Evolutionary conservation across 1,139 yeast species (phyloP), one percentile per base, ranked within the genome.

Genomic region (Wickerhamiella infanticola): DNA sequence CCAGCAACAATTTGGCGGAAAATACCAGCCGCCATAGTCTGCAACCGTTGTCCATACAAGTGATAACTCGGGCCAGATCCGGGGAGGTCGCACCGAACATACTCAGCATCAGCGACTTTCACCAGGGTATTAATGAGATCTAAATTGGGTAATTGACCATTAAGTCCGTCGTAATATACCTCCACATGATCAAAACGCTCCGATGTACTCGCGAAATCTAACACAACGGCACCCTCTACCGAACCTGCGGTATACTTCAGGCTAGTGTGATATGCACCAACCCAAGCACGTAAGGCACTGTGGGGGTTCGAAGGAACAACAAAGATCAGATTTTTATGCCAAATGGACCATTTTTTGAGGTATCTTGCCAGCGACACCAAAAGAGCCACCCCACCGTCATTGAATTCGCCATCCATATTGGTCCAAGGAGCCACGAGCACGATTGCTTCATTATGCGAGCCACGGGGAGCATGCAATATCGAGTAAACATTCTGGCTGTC

Each of bases 391-490:
- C 94, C 98, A 31, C 95, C 95, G 50, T 76, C 72, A 61, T 90
- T 90, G 55, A 62, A 65, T 42, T 66, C 64, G 1, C 72, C 74
- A 52, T 75, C 77, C 31, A 70, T 64, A 52, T 79, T 83, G 43
- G 58, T 63, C 93, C 95, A 90, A 0, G 98, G 96, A 5, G 93
- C 86, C 7, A 81, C 82, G 41, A 93, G 63, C 3, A 88, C 94
- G 77, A 93, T 81, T 0, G 96, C 86, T 61, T 93, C 98, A 1
- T 97, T 86, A 51, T 90, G 94, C 57, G 90, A 97, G 25, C 97
- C 96, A 53, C 95, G 68, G 2, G 97, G 94, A 0, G 95, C 94
- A 59, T 85, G 95, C 64, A 84, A 71, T 13, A 88, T 75, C 0
- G 86, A 95, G 59, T 88, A 90, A 37, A 85, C 67, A 18, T 85